phyloP scores from a whole-genome alignment of 345 rosid species.

The Cardamine resedifolia region DNA sequence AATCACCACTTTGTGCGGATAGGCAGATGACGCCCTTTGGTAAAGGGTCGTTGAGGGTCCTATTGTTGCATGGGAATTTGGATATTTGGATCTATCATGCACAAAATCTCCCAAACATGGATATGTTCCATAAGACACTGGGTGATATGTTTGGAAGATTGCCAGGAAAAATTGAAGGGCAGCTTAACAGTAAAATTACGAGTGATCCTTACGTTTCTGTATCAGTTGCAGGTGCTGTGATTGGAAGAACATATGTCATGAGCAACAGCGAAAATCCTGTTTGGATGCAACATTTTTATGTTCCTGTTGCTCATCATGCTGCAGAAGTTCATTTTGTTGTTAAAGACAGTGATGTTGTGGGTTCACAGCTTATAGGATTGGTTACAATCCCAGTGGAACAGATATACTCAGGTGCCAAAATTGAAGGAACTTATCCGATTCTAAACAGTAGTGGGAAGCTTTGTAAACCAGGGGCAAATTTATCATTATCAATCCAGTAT shows the following conservation, averaged over 20 bases:
- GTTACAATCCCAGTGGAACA: conserved; percentile 70
- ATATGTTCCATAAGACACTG: conserved; percentile 83
- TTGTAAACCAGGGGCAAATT: conserved; percentile 65
- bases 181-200: conserved; percentile 55
- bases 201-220: conserved; percentile 86
- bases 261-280: conserved; percentile 69
- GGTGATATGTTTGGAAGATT: conserved; percentile 70
- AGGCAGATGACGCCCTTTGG: conserved; percentile 58
- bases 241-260: conserved; percentile 86
- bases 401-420: conserved; percentile 44
- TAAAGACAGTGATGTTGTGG: conserved; percentile 76
- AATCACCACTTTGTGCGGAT: conserved; percentile 40
- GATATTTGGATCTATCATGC: conserved; percentile 83
- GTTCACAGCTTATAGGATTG: conserved; percentile 78
- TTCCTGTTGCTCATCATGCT: conserved; percentile 81
- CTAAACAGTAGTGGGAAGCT: conserved; percentile 57
- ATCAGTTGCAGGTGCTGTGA: conserved; percentile 61
- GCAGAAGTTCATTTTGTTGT: conserved; percentile 77
- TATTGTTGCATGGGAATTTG: conserved; percentile 82
- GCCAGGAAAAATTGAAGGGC: conserved; percentile 59
- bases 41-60: conserved; percentile 77
- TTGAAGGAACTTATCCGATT: conserved; percentile 70
- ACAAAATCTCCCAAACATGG: conserved; percentile 93
- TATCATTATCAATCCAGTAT: conserved; percentile 63
- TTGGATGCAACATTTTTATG: conserved; percentile 77